Evolutionary conservation across 2,329 filamentous ascomycete species (phyloP).

Genomic region (Metarhizium sp.): DNA sequence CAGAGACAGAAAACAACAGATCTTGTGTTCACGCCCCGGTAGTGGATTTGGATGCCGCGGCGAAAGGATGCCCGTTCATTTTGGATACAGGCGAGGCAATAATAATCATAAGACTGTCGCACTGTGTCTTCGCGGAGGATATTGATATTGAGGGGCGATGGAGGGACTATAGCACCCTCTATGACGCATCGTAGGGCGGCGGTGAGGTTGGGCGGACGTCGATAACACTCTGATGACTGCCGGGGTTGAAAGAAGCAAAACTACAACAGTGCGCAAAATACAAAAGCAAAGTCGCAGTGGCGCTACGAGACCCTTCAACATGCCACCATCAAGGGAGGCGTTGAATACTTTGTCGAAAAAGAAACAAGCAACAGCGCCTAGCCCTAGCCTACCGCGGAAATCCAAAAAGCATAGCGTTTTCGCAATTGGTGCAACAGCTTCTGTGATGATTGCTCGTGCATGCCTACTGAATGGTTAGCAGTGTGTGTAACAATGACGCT

Average conservation of each 20-base stretch:
- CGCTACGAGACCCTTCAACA: background rate
- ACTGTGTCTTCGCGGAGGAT: background rate
- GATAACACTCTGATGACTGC: background rate
- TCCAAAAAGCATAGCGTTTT: background rate
- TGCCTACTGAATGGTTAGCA: too few species aligned
- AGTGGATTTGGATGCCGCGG: conserved; percentile 1
- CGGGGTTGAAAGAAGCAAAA: conserved; percentile 4
- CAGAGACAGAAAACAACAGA: background rate
- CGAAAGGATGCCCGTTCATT: background rate
- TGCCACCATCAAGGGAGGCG: background rate
- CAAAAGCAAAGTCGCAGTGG: conserved; percentile 7
- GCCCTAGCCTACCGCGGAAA: background rate
- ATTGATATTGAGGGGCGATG: conserved; percentile 2
- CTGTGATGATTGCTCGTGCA: background rate
- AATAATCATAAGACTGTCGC: conserved; percentile 3
- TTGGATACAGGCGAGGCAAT: conserved; percentile 3
- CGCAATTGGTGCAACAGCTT: background rate
- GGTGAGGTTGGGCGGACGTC: background rate
- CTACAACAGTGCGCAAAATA: conserved; percentile 2
- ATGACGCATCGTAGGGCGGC: conserved; percentile 6
- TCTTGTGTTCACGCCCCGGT: background rate
- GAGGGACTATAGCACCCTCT: conserved; percentile 6
- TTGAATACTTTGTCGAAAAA: background rate
- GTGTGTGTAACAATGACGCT: too few species aligned
- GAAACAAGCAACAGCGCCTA: background rate